Evolutionary conservation across 768 basidiomycete genomes (phyloP).

Genomic region (Trametes gibbosa): DNA sequence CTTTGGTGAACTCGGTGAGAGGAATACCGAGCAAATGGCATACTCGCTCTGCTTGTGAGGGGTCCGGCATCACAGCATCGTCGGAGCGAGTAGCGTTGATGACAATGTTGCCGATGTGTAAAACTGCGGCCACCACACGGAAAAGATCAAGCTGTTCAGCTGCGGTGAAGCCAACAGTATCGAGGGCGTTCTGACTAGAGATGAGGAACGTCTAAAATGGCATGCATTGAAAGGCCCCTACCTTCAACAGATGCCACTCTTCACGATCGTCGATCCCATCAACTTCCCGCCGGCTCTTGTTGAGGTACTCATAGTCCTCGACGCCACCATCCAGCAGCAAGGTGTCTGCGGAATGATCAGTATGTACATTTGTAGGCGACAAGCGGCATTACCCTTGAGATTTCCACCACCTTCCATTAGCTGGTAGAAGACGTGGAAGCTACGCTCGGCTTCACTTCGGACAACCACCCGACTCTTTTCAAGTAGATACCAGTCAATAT

Average conservation of each 20-base stretch:
- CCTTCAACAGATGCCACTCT: slow-evolving; percentile 83
- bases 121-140: slow-evolving; percentile 87
- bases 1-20: slow-evolving; percentile 82
- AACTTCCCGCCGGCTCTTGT: slow-evolving; percentile 85
- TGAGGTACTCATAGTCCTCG: slow-evolving; percentile 87
- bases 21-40: slow-evolving; percentile 92
- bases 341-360: slow-evolving; percentile 44
- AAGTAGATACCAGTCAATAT: slow-evolving; percentile 97
- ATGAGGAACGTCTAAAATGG: slow-evolving; percentile 1
- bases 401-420: slow-evolving; percentile 72
- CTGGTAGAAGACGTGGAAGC: slow-evolving; percentile 98
- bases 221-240: slow-evolving; percentile 31
- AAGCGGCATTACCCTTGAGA: slow-evolving; percentile 55
- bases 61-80: slow-evolving; percentile 73
- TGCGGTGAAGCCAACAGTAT: slow-evolving; percentile 83
- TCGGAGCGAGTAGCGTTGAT: slow-evolving; percentile 78
- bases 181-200: slow-evolving; percentile 63
- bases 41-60: slow-evolving; percentile 83
- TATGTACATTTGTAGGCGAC: background rate
- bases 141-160: slow-evolving; percentile 90
- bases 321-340: slow-evolving; percentile 72
- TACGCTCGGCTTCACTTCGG: slow-evolving; percentile 83
- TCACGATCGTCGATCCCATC: slow-evolving; percentile 91
- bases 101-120: slow-evolving; percentile 92
- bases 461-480: slow-evolving; percentile 96